These are phyloP conservation scores for Sporothrix luriei DNA, from an alignment of 2,329 filamentous ascomycete species.

Conservation along the genomic window DNA sequence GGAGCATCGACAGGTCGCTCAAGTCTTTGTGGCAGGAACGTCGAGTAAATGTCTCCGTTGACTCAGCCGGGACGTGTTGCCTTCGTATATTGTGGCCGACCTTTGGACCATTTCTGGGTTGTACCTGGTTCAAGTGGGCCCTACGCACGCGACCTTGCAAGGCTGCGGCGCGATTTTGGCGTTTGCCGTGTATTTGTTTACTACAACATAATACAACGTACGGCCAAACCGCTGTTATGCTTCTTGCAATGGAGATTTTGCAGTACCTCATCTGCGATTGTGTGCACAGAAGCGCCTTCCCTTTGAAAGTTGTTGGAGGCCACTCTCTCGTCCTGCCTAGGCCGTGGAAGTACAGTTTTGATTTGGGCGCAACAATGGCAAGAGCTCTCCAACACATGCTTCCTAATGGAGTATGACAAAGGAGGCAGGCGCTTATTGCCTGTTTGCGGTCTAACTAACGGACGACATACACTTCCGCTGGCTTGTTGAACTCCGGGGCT, in stretches of 20 bases:
- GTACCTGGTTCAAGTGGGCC: constrained; percentile 16
- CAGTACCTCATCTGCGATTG: background rate
- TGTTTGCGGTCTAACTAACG: constrained; percentile 11
- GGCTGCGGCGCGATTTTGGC: constrained; percentile 28
- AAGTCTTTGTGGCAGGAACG: background rate
- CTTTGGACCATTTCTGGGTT: background rate
- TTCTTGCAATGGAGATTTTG: background rate
- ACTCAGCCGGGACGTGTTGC: constrained; percentile 30
- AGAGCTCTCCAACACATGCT: background rate
- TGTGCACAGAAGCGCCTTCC: background rate
- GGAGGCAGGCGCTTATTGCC: background rate
- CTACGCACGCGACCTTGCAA: constrained; percentile 26
- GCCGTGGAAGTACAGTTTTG: no score
- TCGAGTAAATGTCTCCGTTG: constrained; percentile 20
- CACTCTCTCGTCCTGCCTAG: background rate
- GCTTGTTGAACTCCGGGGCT: background rate
- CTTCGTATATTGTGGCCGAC: background rate
- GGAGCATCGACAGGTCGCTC: background rate
- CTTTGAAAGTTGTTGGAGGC: background rate
- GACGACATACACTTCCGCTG: background rate
- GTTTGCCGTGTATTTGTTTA: constrained; percentile 21
- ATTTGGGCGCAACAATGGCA: constrained; percentile 15
- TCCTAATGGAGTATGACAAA: constrained; percentile 6
- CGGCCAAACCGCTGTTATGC: constrained; percentile 7
- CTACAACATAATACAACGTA: background rate